phyloP scores from a whole-genome alignment of 129 eudicot genomes.

The Chrysanthemum makinoi region DNA sequence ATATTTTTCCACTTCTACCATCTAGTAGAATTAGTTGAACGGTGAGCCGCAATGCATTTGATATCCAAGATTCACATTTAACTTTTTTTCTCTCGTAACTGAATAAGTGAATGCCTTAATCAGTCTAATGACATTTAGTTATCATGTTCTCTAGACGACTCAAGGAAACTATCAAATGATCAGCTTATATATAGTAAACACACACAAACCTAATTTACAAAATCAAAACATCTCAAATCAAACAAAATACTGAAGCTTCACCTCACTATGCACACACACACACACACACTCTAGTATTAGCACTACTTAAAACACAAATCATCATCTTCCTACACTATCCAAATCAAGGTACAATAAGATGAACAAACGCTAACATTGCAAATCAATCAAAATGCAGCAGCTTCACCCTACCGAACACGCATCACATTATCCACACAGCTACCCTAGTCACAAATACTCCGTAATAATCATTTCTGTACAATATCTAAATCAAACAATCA shows the following conservation, averaged over 20 bases:
- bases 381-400: too few species aligned
- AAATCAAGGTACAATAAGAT: background rate
- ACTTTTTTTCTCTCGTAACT: background rate
- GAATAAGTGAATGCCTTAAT: background rate
- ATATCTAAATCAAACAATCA: too few species aligned
- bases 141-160: background rate
- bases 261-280: background rate
- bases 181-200: slow-evolving; percentile 6
- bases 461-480: too few species aligned
- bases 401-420: background rate
- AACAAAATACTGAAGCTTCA: slow-evolving; percentile 4
- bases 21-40: background rate
- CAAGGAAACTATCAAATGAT: background rate
- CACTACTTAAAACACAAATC: background rate
- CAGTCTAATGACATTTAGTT: slow-evolving; percentile 2
- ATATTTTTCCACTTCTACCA: too few species aligned
- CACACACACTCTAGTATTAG: background rate
- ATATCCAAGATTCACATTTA: slow-evolving; percentile 15
- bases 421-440: slow-evolving; percentile 10
- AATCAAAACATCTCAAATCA: background rate
- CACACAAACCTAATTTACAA: background rate
- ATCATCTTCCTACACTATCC: too few species aligned
- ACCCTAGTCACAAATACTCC: background rate
- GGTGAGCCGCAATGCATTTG: slow-evolving; percentile 6
- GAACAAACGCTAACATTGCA: background rate